Evolutionary conservation across 345 rosid genomes (phyloP), one percentile per base, ranked within the genome.

Genomic region (Kernera saxatilis): DNA sequence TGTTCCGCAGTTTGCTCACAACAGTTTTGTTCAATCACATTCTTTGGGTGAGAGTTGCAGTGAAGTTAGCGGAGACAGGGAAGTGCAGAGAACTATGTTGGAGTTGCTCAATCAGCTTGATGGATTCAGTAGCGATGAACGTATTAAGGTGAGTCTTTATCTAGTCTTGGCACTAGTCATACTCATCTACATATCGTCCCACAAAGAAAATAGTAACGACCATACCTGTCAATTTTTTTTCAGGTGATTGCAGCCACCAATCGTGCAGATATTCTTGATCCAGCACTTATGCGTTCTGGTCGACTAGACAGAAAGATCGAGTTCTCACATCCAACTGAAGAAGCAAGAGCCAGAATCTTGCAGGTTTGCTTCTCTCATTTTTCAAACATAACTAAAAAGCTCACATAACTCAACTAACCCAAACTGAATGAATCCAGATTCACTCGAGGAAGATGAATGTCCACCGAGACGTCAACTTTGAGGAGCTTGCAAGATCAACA

Each of bases 401-500:
- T 41, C 50, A 35, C 10, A 2, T 9, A 5, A 27, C 22, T n/a
- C 52, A 14, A 53, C 64, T 51, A 45, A 54, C 45, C 30, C 7
- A 17, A 54, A 51, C 9, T 19, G 13, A 43, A 61, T 35, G 51
- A 29, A 19, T 80, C 43, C 67, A 94, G 98, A 95, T 95, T 69
- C 99, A 92, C 85, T 95, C 99, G 5, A 87, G 98, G 85, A 95
- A 95, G 87, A 95, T 95, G 99, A 95, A 86, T 67, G 97, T 95
- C 27, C 89, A 92, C 70, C 94, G 90, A 12, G 99, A 92, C 63
- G 97, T 95, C 26, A 95, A 95, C 78, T 95, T 95, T 41, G 99
- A 95, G 79, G 99, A 95, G 82, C 92, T 95, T 23, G 99, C 99
- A 64, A 87, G 98, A 45, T 92, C 99, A 1, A 95, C 99, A 0